phyloP scores from a whole-genome alignment of 345 rosid species.

The Eucalyptus brandiana region DNA sequence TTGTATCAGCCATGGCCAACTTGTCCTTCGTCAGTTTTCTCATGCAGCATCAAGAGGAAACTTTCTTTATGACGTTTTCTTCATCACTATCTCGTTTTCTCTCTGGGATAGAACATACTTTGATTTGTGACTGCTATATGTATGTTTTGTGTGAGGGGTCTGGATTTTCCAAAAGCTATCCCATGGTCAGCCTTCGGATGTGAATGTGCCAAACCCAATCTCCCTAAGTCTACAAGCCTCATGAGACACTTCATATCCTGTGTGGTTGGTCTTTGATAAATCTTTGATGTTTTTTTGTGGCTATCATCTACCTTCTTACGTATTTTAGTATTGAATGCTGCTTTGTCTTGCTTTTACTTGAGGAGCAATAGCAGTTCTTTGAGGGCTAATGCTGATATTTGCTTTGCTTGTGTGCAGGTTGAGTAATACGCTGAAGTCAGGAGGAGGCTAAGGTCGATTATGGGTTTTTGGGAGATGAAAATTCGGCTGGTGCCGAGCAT shows the following conservation, averaged over 20 bases:
- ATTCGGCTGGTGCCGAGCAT: neutral
- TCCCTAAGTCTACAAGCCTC: neutral
- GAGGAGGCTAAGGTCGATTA: conserved; percentile 6
- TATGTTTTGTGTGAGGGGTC: neutral
- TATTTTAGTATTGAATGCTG: neutral
- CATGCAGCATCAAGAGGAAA: neutral
- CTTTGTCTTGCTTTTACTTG: neutral
- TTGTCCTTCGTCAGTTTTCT: neutral
- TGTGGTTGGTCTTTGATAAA: neutral
- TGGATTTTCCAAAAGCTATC: neutral
- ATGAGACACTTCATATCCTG: neutral
- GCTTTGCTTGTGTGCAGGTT: conserved; percentile 19
- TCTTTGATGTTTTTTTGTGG: neutral
- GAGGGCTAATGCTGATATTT: neutral
- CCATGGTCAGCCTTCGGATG: neutral
- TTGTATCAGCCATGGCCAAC: neutral
- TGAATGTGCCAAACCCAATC: neutral
- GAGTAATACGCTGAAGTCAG: conserved; percentile 47
- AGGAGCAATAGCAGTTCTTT: neutral
- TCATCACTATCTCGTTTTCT: neutral
- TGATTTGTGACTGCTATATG: neutral
- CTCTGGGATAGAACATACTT: neutral
- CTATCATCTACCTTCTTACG: neutral
- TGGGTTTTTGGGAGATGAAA: neutral
- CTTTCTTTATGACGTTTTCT: neutral